phyloP scores from a whole-genome alignment of 2,329 filamentous ascomycete genomes.

The Aspergillus fumigatiaffinis region DNA sequence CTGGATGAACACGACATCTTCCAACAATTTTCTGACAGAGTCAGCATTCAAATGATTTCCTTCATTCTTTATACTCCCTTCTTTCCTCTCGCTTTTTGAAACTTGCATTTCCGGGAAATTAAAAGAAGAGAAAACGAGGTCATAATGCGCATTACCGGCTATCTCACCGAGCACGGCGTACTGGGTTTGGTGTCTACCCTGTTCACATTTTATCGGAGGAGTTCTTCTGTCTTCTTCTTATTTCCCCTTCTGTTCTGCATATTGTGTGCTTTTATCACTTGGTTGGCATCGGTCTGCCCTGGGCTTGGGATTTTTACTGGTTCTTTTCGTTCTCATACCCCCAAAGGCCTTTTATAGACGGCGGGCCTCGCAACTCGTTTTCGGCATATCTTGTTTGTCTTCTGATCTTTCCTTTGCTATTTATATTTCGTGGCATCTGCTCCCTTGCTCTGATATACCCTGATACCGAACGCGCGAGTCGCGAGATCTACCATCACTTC shows the following conservation, averaged over 20 bases:
- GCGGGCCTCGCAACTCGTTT: constrained; percentile 31
- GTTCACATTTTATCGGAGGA: constrained; percentile 14
- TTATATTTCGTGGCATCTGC: constrained; percentile 9
- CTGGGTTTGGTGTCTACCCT: constrained; percentile 23
- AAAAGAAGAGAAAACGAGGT: constrained; percentile 18
- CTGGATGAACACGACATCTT: constrained; percentile 79
- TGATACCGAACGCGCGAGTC: constrained; percentile 33
- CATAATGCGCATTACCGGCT: constrained; percentile 21
- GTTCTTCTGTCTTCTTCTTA: neutral
- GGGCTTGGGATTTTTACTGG: constrained; percentile 20
- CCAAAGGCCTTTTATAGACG: constrained; percentile 37
- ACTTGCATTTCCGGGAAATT: constrained; percentile 4
- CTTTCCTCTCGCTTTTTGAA: constrained; percentile 1
- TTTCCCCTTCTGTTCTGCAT: constrained; percentile 8
- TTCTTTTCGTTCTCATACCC: constrained; percentile 35
- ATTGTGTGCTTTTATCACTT: constrained; percentile 15
- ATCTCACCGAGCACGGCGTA: constrained; percentile 30
- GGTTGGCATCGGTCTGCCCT: constrained; percentile 20
- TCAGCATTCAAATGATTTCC: constrained; percentile 32
- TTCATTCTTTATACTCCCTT: constrained; percentile 13
- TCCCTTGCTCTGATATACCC: constrained; percentile 12
- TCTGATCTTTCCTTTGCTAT: constrained; percentile 15
- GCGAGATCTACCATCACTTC: constrained; percentile 25
- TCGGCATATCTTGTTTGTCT: constrained; percentile 20
- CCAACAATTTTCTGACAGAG: constrained; percentile 74